Evolutionary conservation across 179 eudicot species (phyloP).

Genomic region (Vitellaria paradoxa): DNA sequence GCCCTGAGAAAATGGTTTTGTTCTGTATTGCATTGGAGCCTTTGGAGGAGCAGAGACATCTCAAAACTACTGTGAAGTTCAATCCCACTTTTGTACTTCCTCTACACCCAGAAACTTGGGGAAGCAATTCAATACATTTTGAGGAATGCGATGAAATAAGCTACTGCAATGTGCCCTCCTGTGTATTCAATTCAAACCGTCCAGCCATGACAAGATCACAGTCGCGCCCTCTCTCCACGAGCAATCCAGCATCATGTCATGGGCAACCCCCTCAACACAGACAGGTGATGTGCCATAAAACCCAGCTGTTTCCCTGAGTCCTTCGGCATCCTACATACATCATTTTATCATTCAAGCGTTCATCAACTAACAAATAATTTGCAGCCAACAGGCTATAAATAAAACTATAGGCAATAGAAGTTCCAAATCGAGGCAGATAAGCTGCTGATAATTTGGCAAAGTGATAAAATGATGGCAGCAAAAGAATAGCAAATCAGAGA

Average conservation of each 20-base stretch:
- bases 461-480: neutral
- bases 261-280: slow-evolving; percentile 72
- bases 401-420: neutral
- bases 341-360: neutral
- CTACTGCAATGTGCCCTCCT: neutral
- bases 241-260: slow-evolving; percentile 91
- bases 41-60: too few species aligned
- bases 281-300: slow-evolving; percentile 76
- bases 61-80: neutral
- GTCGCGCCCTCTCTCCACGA: slow-evolving; percentile 81
- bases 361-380: neutral
- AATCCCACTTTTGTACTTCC: neutral
- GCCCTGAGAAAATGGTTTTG: too few species aligned
- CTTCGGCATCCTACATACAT: slow-evolving; percentile 65
- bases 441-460: neutral
- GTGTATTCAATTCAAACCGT: slow-evolving; percentile 10
- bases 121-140: neutral
- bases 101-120: neutral
- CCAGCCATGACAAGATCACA: slow-evolving; percentile 60
- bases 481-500: neutral
- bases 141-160: neutral
- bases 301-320: slow-evolving; percentile 71
- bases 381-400: neutral
- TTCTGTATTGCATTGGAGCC: neutral
- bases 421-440: neutral